Evolutionary conservation across 139 green algal genomes (phyloP).

Genomic region (Chlorokybus atmophyticus): DNA sequence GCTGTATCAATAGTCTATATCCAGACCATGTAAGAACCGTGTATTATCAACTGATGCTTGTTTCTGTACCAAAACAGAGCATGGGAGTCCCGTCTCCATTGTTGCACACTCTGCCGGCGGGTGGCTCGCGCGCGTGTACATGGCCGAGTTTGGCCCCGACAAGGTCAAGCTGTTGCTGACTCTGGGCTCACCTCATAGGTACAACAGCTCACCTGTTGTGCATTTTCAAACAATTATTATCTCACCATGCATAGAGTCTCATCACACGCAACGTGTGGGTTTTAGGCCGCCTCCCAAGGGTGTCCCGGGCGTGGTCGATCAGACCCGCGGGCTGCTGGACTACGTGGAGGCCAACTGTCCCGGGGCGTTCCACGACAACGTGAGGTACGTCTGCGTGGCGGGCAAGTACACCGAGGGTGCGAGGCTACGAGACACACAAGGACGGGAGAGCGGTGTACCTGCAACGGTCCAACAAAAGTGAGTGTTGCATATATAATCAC

Average conservation of each 20-base stretch:
- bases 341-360: constrained; percentile 41
- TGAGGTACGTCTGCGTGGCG: constrained; percentile 70
- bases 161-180: constrained; percentile 47
- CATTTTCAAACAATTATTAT: too few relatives aligned
- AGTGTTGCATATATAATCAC: too few relatives aligned
- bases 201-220: not conserved
- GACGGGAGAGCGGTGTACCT: too few relatives aligned
- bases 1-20: too few relatives aligned
- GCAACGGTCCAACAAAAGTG: too few relatives aligned
- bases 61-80: constrained; percentile 9
- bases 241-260: not conserved
- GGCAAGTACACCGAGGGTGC: too few relatives aligned
- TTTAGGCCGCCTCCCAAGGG: constrained; percentile 16
- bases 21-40: too few relatives aligned
- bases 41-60: too few relatives aligned
- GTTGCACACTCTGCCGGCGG: constrained; percentile 71
- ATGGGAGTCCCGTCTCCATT: constrained; percentile 51
- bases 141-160: constrained; percentile 52
- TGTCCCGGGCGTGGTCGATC: constrained; percentile 59
- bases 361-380: constrained; percentile 42
- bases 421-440: too few relatives aligned
- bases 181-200: constrained; percentile 55
- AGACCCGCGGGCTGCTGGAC: constrained; percentile 80
- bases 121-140: constrained; percentile 61
- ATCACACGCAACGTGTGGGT: not conserved